Evolutionary conservation across 2,329 filamentous ascomycete genomes (phyloP).

Genomic region (Elsinoe necatrix): DNA sequence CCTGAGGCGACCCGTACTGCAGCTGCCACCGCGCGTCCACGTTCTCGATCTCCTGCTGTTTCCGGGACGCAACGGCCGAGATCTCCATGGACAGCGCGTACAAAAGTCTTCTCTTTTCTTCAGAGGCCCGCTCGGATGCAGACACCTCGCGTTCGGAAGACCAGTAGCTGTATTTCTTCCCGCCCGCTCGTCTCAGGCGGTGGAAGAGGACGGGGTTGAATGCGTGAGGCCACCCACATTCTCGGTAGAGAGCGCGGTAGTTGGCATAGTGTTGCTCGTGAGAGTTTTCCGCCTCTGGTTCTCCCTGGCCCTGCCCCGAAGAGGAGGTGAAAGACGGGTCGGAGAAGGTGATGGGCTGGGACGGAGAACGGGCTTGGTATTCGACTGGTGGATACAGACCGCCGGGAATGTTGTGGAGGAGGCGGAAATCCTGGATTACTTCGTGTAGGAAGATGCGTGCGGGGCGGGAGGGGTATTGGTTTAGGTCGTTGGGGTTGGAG

Average conservation of each 20-base stretch:
- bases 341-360: background rate
- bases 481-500: conserved; percentile 8
- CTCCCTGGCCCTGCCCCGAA: background rate
- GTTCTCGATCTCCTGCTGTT: background rate
- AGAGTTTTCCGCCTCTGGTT: background rate
- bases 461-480: background rate
- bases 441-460: background rate
- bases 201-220: background rate
- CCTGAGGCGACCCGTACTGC: background rate
- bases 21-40: background rate
- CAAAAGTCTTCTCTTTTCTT: background rate
- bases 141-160: background rate
- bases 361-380: background rate
- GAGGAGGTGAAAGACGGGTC: background rate
- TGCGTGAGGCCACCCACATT: background rate
- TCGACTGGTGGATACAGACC: conserved; percentile 1
- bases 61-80: background rate
- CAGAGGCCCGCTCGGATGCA: background rate
- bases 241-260: background rate
- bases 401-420: conserved; percentile 8
- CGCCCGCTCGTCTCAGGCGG: background rate
- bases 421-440: conserved; percentile 1
- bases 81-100: background rate
- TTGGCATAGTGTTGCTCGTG: background rate
- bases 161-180: background rate